Percentiles rank a stretch among this genome's conserved stretches.
Conservation (phyloP, 2,329 filamentous ascomycete genomes). For the Clonostachys rhizophaga region DNA sequence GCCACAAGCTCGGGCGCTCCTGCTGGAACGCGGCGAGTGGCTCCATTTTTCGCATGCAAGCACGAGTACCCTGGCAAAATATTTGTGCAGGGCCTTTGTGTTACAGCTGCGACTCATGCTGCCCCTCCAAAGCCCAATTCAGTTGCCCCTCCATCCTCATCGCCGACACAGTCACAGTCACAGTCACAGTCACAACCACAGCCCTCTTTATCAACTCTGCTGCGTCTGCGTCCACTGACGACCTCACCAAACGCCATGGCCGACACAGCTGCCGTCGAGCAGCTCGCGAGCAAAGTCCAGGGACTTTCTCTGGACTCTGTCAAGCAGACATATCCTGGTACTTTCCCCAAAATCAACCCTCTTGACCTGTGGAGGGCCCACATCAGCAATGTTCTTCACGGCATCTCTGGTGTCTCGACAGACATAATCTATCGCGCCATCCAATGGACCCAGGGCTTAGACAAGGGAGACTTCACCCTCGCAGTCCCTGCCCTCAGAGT, state of each 20-base stretch:
- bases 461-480: constrained; percentile 78
- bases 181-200: neutral
- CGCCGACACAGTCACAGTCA: constrained; percentile 1
- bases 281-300: constrained; percentile 7
- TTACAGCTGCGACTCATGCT: too few relatives aligned
- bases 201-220: too few relatives aligned
- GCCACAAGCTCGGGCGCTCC: too few relatives aligned
- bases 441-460: constrained; percentile 73
- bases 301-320: constrained; percentile 8
- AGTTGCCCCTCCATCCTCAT: constrained; percentile 6
- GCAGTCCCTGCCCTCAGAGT: constrained; percentile 76
- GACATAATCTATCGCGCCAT: constrained; percentile 70
- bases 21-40: too few relatives aligned
- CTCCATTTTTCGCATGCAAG: too few relatives aligned
- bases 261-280: constrained; percentile 2
- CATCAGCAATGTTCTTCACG: constrained; percentile 63
- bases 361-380: constrained; percentile 77
- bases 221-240: neutral
- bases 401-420: constrained; percentile 66
- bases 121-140: neutral
- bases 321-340: constrained; percentile 39
- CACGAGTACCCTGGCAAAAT: too few relatives aligned
- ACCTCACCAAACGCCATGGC: constrained; percentile 2
- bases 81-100: too few relatives aligned
- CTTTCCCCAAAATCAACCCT: constrained; percentile 66